A percentile compares a stretch with the other conserved stretches of the same genome.
Conservation (phyloP, 2,329 filamentous ascomycete species). For the Alternaria sp. region DNA sequence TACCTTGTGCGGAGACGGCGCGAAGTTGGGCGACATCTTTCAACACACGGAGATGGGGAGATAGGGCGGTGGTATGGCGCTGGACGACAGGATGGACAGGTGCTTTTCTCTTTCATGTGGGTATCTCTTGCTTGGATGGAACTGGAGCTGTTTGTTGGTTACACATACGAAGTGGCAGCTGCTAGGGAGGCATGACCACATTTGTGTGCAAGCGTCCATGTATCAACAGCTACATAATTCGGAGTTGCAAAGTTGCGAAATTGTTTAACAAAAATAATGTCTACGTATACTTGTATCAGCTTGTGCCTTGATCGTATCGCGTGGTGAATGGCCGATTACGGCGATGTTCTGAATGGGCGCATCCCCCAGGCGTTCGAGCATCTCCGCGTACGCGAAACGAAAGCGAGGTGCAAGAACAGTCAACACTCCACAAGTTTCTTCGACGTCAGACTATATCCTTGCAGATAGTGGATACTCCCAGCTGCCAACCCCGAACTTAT, state of each 20-base stretch:
- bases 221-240: slow-evolving; percentile 41
- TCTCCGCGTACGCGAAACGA: too few species aligned
- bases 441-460: too few species aligned
- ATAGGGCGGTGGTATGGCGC: slow-evolving; percentile 8
- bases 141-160: slow-evolving; percentile 29
- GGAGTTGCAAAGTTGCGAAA: slow-evolving; percentile 23
- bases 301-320: background rate
- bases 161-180: slow-evolving; percentile 27
- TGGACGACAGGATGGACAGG: slow-evolving; percentile 13
- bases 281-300: background rate
- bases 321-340: too few species aligned
- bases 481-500: too few species aligned
- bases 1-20: slow-evolving; percentile 20
- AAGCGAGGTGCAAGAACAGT: too few species aligned
- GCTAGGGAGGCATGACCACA: slow-evolving; percentile 15
- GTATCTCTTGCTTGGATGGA: slow-evolving; percentile 28
- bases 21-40: slow-evolving; percentile 24
- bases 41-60: slow-evolving; percentile 3
- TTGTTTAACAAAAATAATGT: slow-evolving; percentile 6
- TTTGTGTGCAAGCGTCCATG: slow-evolving; percentile 28
- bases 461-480: too few species aligned
- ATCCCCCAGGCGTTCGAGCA: too few species aligned
- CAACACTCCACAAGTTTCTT: too few species aligned
- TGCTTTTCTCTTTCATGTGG: slow-evolving; percentile 28
- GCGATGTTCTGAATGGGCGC: too few species aligned